A percentile compares a stretch with the other conserved stretches of the same genome.
Evolutionary conservation across 148 eudicot genomes (phyloP).

Genomic region (Euryodendron excelsum): DNA sequence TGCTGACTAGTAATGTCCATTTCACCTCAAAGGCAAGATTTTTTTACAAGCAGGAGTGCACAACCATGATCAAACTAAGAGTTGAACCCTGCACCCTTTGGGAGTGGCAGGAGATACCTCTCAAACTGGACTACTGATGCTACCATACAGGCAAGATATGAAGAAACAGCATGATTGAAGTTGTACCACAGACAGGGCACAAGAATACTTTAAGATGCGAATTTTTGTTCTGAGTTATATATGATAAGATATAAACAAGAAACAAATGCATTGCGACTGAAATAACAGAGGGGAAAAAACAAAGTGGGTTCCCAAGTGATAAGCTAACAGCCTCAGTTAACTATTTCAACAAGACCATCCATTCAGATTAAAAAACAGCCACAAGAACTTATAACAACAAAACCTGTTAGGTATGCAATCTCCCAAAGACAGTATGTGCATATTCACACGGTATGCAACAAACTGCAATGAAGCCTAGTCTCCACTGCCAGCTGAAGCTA

Average conservation of each 20-base stretch:
- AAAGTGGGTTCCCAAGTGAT: neutral
- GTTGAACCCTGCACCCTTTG: neutral
- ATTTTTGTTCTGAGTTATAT: neutral
- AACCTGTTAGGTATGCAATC: neutral
- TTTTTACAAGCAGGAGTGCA: neutral
- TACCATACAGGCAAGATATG: neutral
- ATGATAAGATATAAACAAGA: neutral
- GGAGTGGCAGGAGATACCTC: neutral
- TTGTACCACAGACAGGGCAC: neutral
- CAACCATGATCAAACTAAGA: neutral
- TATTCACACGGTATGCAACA: neutral
- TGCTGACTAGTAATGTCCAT: neutral
- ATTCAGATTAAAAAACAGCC: neutral
- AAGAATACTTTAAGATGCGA: neutral
- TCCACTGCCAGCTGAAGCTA: neutral
- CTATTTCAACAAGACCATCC: neutral
- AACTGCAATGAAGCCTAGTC: neutral
- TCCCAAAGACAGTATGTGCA: neutral
- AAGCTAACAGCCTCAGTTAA: neutral
- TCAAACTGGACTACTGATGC: neutral
- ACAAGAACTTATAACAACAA: neutral
- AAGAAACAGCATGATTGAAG: neutral
- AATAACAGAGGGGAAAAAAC: neutral
- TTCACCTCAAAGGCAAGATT: neutral
- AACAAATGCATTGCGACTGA: neutral